Base-by-base conservation (phyloP, 805 yeast genomes). In the Wickerhamomyces ciferrii region DNA sequence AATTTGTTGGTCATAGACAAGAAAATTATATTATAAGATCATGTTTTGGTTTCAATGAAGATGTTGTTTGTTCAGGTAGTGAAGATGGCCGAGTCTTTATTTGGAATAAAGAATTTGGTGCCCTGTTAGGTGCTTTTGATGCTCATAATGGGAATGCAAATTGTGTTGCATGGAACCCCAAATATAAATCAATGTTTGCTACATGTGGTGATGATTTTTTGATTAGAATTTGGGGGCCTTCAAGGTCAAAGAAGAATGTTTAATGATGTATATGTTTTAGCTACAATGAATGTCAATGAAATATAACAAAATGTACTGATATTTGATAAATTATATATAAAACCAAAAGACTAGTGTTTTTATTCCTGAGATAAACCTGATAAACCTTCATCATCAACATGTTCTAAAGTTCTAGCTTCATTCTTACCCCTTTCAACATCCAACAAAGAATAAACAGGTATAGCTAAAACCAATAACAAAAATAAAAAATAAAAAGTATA, bases 121-220 rank as follows among this genome's bases (percentile, higher is more conserved):
- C 82, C 48, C 69, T 87, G 21, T 66, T 90, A 4, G 67, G 66
- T 17, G 60, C 79, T 14, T 66, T 86, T 19, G 71, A 76, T 38
- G 92, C 83, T 2, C 96, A 87, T 61, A 62, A 63, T 11, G 79
- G 79, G 0, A 68, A 80, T 48, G 86, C 92, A 52, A 90, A 87
- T 60, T 79, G 87, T 41, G 94, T 89, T 2, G 81, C 84, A 48
- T 89, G 94, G 91, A 82, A 79, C 53, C 75, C 79, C 1, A 55
- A 51, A 1, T 53, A 65, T 36, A 64, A 67, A 43, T 56, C 63
- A 13, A 66, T 83, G 64, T 83, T 91, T 78, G 94, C 89, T 7
- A 82, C 92, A 19, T 90, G 89, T 36, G 88, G 96, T 15, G 97
- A 90, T 62, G 97, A 91, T 61, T 74, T 77, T 18, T 64, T 73